Percentiles rank a stretch among this genome's conserved stretches.
Evolutionary conservation across 2,329 filamentous ascomycete genomes (phyloP).

Genomic region (Sporothrix luriei): DNA sequence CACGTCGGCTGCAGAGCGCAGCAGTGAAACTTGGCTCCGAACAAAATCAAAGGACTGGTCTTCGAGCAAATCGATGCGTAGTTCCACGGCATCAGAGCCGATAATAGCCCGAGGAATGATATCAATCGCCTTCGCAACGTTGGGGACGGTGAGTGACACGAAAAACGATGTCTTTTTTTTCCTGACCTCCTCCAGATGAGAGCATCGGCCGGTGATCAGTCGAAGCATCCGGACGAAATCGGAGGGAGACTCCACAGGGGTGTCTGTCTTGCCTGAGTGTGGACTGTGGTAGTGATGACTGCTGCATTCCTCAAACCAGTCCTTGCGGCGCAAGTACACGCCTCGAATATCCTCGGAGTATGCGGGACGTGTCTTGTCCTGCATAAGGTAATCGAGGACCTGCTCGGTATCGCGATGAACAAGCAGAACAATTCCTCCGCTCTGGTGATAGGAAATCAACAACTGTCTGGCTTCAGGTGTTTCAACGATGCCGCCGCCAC

Average conservation of each 20-base stretch:
- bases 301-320: conserved; percentile 90
- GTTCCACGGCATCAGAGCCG: conserved; percentile 88
- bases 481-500: conserved; percentile 91
- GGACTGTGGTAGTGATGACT: conserved; percentile 93
- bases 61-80: conserved; percentile 86
- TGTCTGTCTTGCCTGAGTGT: conserved; percentile 49
- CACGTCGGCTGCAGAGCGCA: conserved; percentile 64
- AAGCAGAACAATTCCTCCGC: conserved; percentile 79
- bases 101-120: conserved; percentile 73
- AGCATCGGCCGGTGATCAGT: conserved; percentile 65
- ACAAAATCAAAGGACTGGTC: conserved; percentile 78
- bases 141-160: conserved; percentile 82
- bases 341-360: conserved; percentile 90
- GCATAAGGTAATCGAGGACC: conserved; percentile 83
- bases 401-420: conserved; percentile 86
- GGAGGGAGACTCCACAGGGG: conserved; percentile 53
- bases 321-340: conserved; percentile 85
- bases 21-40: conserved; percentile 74
- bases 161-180: conserved; percentile 83
- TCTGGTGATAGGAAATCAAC: conserved; percentile 70
- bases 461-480: conserved; percentile 75
- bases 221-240: conserved; percentile 75
- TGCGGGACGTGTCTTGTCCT: conserved; percentile 87
- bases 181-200: conserved; percentile 58
- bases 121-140: conserved; percentile 64